Evolutionary conservation across 1,284 basidiomycete species (phyloP), one percentile per base, ranked within the genome.

Genomic region (Tetrapyrgos nigripes): DNA sequence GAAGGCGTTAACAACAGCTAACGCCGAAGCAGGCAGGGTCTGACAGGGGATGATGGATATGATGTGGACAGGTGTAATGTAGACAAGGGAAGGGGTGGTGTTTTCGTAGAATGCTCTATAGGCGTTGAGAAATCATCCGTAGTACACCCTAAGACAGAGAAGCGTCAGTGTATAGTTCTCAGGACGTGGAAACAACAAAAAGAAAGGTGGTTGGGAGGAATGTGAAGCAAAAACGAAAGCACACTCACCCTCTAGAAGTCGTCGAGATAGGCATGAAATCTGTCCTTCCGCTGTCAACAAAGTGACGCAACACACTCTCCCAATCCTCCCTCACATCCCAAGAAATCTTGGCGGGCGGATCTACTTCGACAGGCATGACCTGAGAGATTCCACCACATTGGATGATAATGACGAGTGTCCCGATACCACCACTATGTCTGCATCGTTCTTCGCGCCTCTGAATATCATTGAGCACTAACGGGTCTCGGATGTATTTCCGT

Each of bases 351-450:
- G 79, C 76, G 1, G 89, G 90, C 8, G 87, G 82, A 70, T 92
- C 90, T 48, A 92, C 87, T 70, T 92, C 90, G 59, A 92, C 88
- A 27, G 90, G 90, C 86, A 92, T 89, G 60, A 92, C 90, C 66
- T 92, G 89, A 67, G 83, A 87, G 67, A 91, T 80, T 17, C 81
- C 80, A 35, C 83, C 86, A 66, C 89, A 91, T 69, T 92, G 88
- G 61, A 92, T 79, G 68, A 92, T 78, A 70, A 92, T 80, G 51
- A 92, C 80, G 1, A 87, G 79, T 2, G 87, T 84, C 26, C 90
- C 90, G 65, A 92, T 86, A 6, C 90, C 91, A 21, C 90, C 90
- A 59, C 71, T 80, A 31, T 81, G 80, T 27, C 91, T 81, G 73
- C 88, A 92, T 46, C 90, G 85, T 28, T 91, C 87, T 67, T 92